phyloP scores from a whole-genome alignment of 192 early-diverging fungal genomes.

The Coemansia javaensis region DNA sequence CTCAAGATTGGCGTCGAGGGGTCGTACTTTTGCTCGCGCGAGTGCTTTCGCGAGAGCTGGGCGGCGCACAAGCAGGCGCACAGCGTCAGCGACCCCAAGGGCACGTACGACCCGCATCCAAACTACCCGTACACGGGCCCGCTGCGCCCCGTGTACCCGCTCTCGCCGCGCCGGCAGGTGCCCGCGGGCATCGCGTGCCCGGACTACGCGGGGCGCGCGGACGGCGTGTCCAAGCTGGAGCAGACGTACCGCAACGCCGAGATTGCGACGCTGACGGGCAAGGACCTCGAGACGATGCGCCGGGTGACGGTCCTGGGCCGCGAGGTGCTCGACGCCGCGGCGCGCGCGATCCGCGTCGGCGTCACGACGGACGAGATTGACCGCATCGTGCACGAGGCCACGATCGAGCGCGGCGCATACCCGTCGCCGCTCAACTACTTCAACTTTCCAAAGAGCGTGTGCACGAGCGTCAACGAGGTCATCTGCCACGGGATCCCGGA shows the following conservation, averaged over 20 bases:
- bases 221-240: constrained; percentile 74
- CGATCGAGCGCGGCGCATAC: constrained; percentile 84
- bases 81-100: constrained; percentile 16
- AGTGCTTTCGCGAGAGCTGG: constrained; percentile 74
- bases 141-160: constrained; percentile 69
- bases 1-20: constrained; percentile 58
- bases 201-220: constrained; percentile 61
- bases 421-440: constrained; percentile 97
- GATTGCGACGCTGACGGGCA: constrained; percentile 63
- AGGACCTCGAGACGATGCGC: constrained; percentile 79
- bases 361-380: constrained; percentile 96
- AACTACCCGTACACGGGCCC: constrained; percentile 60
- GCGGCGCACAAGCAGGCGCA: constrained; percentile 37
- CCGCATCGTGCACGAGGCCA: constrained; percentile 90
- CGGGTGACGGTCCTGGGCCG: constrained; percentile 72
- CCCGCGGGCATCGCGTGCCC: constrained; percentile 64
- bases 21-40: constrained; percentile 77
- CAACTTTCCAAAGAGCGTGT: constrained; percentile 92
- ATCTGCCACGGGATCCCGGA: constrained; percentile 99
- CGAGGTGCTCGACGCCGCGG: constrained; percentile 88
- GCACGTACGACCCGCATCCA: constrained; percentile 59
- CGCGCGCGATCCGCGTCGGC: constrained; percentile 72
- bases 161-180: constrained; percentile 63
- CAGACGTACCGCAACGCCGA: constrained; percentile 60
- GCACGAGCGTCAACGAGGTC: constrained; percentile 86